A percentile compares a stretch with the other conserved stretches of the same genome.
These are phyloP conservation scores for Geotrichum siamense DNA, from an alignment of 1,139 yeast species.

Conservation along the genomic window DNA sequence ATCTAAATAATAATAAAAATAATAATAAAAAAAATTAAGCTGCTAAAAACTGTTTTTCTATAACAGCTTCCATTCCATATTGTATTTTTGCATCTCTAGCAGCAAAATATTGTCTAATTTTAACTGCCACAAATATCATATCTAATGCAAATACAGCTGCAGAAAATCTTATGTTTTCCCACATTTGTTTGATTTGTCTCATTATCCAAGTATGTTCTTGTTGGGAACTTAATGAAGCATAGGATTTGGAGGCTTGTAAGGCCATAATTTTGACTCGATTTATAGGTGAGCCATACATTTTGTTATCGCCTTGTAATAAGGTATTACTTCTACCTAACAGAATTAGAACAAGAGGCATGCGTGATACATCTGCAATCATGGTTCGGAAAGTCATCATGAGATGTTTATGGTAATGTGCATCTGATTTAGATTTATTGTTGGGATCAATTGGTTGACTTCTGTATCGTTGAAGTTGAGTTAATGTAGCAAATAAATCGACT, in stretches of 20 bases:
- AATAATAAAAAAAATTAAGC: too few species aligned
- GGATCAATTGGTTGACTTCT: slow-evolving; percentile 3
- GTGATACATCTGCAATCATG: slow-evolving; percentile 55
- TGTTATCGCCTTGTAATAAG: slow-evolving; percentile 64
- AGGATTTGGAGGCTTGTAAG: slow-evolving; percentile 40
- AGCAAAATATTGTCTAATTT: slow-evolving; percentile 15
- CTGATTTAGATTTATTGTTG: slow-evolving; percentile 1
- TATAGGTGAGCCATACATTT: slow-evolving; percentile 61
- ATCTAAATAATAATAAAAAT: too few species aligned
- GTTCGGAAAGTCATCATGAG: slow-evolving; percentile 39
- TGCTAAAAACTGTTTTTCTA: slow-evolving; percentile 13
- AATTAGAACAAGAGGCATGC: slow-evolving; percentile 59
- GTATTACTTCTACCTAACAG: slow-evolving; percentile 67
- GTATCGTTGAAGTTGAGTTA: slow-evolving; percentile 49
- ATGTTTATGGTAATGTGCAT: slow-evolving; percentile 35
- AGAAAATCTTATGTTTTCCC: slow-evolving; percentile 13
- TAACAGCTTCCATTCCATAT: slow-evolving; percentile 17
- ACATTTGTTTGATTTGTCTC: slow-evolving; percentile 5
- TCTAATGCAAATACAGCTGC: slow-evolving; percentile 13
- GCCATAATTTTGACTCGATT: slow-evolving; percentile 62
- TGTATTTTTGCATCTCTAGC: slow-evolving; percentile 2
- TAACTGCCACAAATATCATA: slow-evolving; percentile 11
- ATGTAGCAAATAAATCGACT: slow-evolving; percentile 55
- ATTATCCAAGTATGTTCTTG: slow-evolving; percentile 2
- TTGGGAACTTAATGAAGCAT: slow-evolving; percentile 1